A percentile compares a stretch with the other conserved stretches of the same genome.
Conservation (phyloP, 164 flowering plant species). For the Piper betle region DNA sequence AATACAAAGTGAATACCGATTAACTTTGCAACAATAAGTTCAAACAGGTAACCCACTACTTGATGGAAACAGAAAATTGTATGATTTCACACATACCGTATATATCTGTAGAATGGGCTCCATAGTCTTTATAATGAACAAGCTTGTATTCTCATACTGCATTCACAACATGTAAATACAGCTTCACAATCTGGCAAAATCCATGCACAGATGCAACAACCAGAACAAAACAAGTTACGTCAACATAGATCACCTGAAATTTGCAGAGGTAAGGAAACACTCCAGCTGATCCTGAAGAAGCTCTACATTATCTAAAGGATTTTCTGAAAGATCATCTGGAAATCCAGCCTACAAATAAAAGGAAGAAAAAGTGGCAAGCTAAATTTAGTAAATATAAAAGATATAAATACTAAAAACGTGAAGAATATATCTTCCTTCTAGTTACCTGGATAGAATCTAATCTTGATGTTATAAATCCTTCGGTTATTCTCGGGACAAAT, state of each 20-base stretch:
- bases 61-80: neutral
- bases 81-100: constrained; percentile 35
- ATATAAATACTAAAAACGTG: neutral
- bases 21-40: neutral
- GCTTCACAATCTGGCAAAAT: constrained; percentile 1
- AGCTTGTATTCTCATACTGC: constrained; percentile 86
- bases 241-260: constrained; percentile 46
- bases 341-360: constrained; percentile 47
- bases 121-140: constrained; percentile 64
- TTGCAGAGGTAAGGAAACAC: constrained; percentile 82
- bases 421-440: neutral
- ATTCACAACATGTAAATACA: constrained; percentile 7
- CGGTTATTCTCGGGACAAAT: constrained; percentile 90
- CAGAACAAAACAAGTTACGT: neutral
- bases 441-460: constrained; percentile 88
- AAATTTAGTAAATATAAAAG: neutral
- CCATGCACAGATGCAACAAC: neutral
- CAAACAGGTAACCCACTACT: neutral
- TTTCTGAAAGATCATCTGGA: constrained; percentile 76
- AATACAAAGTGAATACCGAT: neutral
- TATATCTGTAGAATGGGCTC: constrained; percentile 84
- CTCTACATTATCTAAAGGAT: constrained; percentile 88
- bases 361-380: constrained; percentile 1
- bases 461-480: constrained; percentile 91
- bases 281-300: constrained; percentile 96